Evolutionary conservation across 2,329 filamentous ascomycete genomes (phyloP), one percentile per base, ranked within the genome.

Genomic region (Thielaviopsis musarum): DNA sequence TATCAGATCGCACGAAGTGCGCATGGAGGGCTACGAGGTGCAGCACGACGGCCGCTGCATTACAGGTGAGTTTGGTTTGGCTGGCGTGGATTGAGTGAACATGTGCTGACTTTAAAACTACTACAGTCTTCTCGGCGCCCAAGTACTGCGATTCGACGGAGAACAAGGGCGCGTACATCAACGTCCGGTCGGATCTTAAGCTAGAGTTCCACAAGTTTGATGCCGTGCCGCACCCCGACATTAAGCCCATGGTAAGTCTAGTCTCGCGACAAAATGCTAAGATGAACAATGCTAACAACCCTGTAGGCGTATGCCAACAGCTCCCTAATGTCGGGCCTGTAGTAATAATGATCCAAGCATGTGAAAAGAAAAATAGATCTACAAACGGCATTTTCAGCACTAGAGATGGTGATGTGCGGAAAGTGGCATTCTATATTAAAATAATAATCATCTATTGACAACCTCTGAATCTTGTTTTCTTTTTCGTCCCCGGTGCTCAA

Each of bases 1-100:
- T 64, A 98, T 98, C 67, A 86, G 93, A 66, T 95, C 90, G 68
- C 93, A 98, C 74, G 93, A 98, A 71, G 93, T 98, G 28, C 84
- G 93, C 66, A 98, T 98, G 93, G 91, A 93, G 62, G 93, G 93
- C n/a, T 98, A 97, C 68, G 91, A 98, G 70, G 87, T 95, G 65
- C 91, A 98, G 76, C 93, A 98, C 70, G 87, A 93, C 66, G 93
- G 91, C 64, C 85, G 83, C 66, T 98, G 93, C 70, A 96, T 98
- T 66, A 98, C 93, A 54, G 85, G 85, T 88, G 77, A 65, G 77
- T 71, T 56, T 54, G 30, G 12, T 52, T 51, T 54, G 45, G 34
- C 28, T 3, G 53, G 38, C 21, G 3, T 53, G 26, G 30, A 26
- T 26, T 55, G 30, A 10, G 30, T 34, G 30, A 34, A 10, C 38